phyloP scores from a whole-genome alignment of 1,284 basidiomycete species.

The Takashimella koratensis region DNA sequence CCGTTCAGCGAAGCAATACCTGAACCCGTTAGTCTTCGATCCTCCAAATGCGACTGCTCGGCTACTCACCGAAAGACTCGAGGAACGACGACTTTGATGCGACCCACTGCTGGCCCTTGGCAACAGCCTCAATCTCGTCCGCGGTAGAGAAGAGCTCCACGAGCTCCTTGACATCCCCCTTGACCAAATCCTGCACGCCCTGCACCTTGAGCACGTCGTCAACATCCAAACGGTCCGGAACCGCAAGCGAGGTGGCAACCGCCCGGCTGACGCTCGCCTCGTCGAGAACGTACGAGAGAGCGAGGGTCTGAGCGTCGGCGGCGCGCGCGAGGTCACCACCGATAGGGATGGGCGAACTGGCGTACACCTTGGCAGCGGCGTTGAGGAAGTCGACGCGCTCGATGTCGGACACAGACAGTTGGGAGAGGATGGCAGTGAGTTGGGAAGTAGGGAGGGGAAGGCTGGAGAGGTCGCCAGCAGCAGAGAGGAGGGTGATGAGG shows the following conservation, averaged over 20 bases:
- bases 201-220: constrained; percentile 61
- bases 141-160: constrained; percentile 54
- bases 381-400: constrained; percentile 70
- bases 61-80: constrained; percentile 59
- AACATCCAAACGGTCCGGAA: constrained; percentile 71
- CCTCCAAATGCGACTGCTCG: no score
- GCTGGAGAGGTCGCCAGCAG: constrained; percentile 59
- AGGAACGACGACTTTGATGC: constrained; percentile 56
- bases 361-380: constrained; percentile 61
- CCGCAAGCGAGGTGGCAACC: constrained; percentile 59
- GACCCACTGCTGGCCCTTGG: constrained; percentile 66
- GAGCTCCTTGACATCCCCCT: constrained; percentile 35
- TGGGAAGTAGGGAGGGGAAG: constrained; percentile 62
- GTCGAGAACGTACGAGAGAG: constrained; percentile 55
- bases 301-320: constrained; percentile 53
- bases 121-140: constrained; percentile 65
- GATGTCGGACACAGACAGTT: constrained; percentile 67
- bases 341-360: constrained; percentile 43
- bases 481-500: constrained; percentile 58
- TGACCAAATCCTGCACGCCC: constrained; percentile 30
- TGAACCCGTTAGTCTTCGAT: no score
- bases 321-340: constrained; percentile 53
- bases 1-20: constrained; percentile 51
- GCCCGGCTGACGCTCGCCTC: constrained; percentile 37
- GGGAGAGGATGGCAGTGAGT: constrained; percentile 68